A percentile compares a stretch with the other conserved stretches of the same genome.
These are phyloP conservation scores for Penicillium sclerotiorum DNA, from an alignment of 2,329 filamentous ascomycete species.

Conservation along the genomic window DNA sequence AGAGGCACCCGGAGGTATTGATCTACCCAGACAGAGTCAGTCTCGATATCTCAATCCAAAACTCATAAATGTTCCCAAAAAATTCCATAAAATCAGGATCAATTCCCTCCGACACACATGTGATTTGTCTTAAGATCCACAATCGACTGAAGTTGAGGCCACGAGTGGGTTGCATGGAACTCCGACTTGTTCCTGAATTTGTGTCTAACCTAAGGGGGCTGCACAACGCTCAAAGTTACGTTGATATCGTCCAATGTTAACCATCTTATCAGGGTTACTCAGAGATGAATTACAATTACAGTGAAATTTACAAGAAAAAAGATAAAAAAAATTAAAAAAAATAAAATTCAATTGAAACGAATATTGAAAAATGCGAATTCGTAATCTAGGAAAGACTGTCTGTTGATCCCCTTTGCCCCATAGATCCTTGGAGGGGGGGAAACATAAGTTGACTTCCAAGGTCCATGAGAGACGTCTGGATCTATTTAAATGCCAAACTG, in stretches of 20 bases:
- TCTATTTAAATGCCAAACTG: slow-evolving; percentile 6
- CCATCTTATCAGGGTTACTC: slow-evolving; percentile 1
- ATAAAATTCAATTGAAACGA: neutral
- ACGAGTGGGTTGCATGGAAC: slow-evolving; percentile 18
- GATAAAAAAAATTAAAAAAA: neutral
- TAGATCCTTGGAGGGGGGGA: too few relatives aligned
- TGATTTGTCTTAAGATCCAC: slow-evolving; percentile 10
- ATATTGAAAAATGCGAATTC: neutral
- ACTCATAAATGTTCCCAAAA: slow-evolving; percentile 7
- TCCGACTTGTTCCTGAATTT: slow-evolving; percentile 15
- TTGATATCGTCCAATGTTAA: slow-evolving; percentile 7
- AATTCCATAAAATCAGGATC: neutral
- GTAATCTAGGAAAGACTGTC: neutral
- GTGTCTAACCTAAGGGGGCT: slow-evolving; percentile 16
- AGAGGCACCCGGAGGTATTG: neutral
- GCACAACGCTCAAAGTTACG: slow-evolving; percentile 19
- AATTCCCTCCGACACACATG: slow-evolving; percentile 20
- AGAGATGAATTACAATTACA: too few relatives aligned
- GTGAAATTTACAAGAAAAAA: neutral
- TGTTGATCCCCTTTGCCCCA: neutral
- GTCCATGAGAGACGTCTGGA: neutral
- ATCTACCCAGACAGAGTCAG: neutral
- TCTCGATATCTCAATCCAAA: neutral
- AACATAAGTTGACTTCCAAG: too few relatives aligned
- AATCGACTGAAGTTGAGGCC: slow-evolving; percentile 7